Evolutionary conservation across 164 flowering plant genomes (phyloP).

Genomic region (Piper betle): DNA sequence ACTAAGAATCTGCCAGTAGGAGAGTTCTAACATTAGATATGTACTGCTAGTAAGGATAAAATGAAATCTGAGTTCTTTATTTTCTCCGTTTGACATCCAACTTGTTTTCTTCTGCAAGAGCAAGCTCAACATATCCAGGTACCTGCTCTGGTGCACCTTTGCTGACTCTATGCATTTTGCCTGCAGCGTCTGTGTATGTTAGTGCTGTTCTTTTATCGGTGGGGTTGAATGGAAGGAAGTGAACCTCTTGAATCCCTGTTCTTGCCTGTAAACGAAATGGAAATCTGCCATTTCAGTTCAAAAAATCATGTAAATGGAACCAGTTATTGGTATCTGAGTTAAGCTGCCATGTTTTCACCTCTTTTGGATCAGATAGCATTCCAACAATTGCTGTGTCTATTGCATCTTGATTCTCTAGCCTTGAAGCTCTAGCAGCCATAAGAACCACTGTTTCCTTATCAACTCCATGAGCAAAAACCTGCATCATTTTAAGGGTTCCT

Average conservation of each 20-base stretch:
- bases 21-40: not conserved
- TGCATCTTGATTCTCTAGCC: slow-evolving; percentile 63
- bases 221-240: slow-evolving; percentile 64
- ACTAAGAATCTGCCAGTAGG: slow-evolving; percentile 32
- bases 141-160: slow-evolving; percentile 66
- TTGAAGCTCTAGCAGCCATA: slow-evolving; percentile 64
- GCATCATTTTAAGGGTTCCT: slow-evolving; percentile 1
- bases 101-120: not conserved
- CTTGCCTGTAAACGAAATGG: slow-evolving; percentile 27
- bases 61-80: not conserved
- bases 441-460: slow-evolving; percentile 47
- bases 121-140: not conserved
- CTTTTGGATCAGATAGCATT: slow-evolving; percentile 54
- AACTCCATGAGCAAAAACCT: slow-evolving; percentile 43
- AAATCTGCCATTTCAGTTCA: not conserved
- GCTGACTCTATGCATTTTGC: slow-evolving; percentile 50
- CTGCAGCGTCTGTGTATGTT: slow-evolving; percentile 34
- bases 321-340: not conserved
- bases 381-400: slow-evolving; percentile 51
- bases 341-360: slow-evolving; percentile 21
- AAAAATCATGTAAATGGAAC: not conserved
- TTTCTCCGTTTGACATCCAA: not conserved
- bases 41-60: not conserved
- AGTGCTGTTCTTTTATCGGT: slow-evolving; percentile 60
- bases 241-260: slow-evolving; percentile 50